phyloP scores from a whole-genome alignment of 768 basidiomycete species.

The Rubroboletus satanas region DNA sequence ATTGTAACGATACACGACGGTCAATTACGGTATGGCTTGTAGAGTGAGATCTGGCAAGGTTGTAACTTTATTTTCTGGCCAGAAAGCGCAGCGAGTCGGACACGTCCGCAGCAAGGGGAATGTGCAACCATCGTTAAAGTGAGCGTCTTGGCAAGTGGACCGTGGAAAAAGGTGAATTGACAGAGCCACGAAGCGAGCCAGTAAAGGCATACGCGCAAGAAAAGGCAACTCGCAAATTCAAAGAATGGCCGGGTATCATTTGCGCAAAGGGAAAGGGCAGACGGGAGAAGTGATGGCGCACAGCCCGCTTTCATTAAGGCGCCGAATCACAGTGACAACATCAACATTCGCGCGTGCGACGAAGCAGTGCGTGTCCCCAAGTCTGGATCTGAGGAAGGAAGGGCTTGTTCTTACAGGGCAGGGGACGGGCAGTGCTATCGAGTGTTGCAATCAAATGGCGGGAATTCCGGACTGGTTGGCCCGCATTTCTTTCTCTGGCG shows the following conservation, averaged over 20 bases:
- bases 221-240: background rate
- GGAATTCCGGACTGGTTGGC: background rate
- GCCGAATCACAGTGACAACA: slow-evolving; percentile 1
- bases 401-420: background rate
- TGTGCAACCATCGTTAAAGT: background rate
- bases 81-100: background rate
- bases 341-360: slow-evolving; percentile 1
- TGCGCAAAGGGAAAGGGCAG: background rate
- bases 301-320: slow-evolving; percentile 17
- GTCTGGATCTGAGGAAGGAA: background rate
- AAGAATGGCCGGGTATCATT: slow-evolving; percentile 4
- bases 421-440: slow-evolving; percentile 2
- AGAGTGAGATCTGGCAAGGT: background rate
- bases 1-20: slow-evolving; percentile 9
- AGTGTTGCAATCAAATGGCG: slow-evolving; percentile 4
- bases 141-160: background rate
- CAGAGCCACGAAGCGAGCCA: background rate
- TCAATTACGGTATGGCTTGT: background rate
- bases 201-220: no score
- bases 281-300: slow-evolving; percentile 2
- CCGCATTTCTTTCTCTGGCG: background rate
- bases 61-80: background rate
- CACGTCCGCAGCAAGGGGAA: background rate
- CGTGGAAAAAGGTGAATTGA: background rate
- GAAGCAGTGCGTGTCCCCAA: slow-evolving; percentile 7